Evolutionary conservation across 2,329 filamentous ascomycete genomes (phyloP), one percentile per base, ranked within the genome.

Genomic region (Scedosporium apiospermum): DNA sequence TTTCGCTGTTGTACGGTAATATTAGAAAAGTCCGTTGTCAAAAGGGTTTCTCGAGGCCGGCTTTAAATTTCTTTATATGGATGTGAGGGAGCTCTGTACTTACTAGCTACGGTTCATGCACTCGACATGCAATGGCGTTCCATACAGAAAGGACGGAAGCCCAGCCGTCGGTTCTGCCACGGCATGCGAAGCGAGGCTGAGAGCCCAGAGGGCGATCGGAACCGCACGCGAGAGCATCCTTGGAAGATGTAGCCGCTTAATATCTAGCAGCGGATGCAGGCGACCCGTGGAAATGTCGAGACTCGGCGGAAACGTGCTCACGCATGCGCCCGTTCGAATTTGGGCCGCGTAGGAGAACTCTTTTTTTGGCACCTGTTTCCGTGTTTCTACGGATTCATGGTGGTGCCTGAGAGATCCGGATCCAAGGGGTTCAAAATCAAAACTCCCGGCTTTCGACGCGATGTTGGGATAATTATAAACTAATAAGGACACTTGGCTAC

Each of bases 81-180:
- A n/a, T 42, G 12, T 16, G 27, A 9, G 12, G 10, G 27, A 12
- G 53, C 6, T 7, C 23, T 42, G 9, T 49, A 79, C 86, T 76
- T 69, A 90, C 88, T 86, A 83, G 73, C 85, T 89, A 64, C 88
- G 81, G 70, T 89, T 88, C 79, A 91, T 83, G 77, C 88, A 91
- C 69, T 87, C 87, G 21, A 91, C 86, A 44, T 81, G 80, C 65
- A 91, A 88, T 10, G 82, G 74, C 14, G 88, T 86, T 67, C 86
- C 86, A 70, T 87, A 88, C 68, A 84, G 82, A 70, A 88, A 88
- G 30, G 84, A 85, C 0, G 85, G 60, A 14, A 57, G 23, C 12
- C 34, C 38, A 6, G 51, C 14, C 34, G 16, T 23, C 14, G 51
- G 18, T 7, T 42, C 34, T 26, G 60, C 60, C 18, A 16, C 60